Base-by-base conservation (phyloP, 805 yeast species). In the Starmera quercuum region DNA sequence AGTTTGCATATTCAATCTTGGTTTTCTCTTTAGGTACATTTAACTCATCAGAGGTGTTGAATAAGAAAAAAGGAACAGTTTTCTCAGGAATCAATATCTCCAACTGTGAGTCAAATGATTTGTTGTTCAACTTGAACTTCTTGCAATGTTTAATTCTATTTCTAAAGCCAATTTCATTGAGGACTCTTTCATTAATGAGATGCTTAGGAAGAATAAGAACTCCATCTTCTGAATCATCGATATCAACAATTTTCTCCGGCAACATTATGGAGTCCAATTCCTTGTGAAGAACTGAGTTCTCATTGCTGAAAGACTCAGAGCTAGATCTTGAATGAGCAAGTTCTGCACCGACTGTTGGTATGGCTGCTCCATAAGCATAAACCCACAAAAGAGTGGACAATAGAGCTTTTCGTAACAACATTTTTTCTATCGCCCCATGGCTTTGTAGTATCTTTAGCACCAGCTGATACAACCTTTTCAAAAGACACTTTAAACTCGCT, bases 41-140 rank as follows among this genome's bases (percentile, higher is more conserved):
- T 12, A 45, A 31, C 0, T 43, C 31, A 20, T 45, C 46, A 4
- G 53, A 44, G 5, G 62, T 49, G 36, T 66, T 64, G 50, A 66
- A 65, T 11, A 68, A 26, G 40, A 68, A 65, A 27, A 64, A 42
- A 2, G 56, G 60, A 17, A 49, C 51, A 7, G 63, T 48, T 16
- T 46, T 52, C 20, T 51, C 41, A 0, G 73, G 73, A 3, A 67
- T 36, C 15, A 45, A 44, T 9, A 57, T 37, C 4, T 39, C 40
- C 31, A 34, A 38, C 17, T 35, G 42, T 30, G 35, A 34, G 22
- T 30, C 34, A 31, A 29, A 46, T n/a, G 15, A 18, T 20, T 38
- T 27, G 46, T 39, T 43, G 11, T 25, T 26, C 20, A 46, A 31
- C 22, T 33, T 37, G 17, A 54, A 33, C 12, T 45, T 34, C 12